Conservation (phyloP, 257 asterid species). For the Solanum lycopersicoides region DNA sequence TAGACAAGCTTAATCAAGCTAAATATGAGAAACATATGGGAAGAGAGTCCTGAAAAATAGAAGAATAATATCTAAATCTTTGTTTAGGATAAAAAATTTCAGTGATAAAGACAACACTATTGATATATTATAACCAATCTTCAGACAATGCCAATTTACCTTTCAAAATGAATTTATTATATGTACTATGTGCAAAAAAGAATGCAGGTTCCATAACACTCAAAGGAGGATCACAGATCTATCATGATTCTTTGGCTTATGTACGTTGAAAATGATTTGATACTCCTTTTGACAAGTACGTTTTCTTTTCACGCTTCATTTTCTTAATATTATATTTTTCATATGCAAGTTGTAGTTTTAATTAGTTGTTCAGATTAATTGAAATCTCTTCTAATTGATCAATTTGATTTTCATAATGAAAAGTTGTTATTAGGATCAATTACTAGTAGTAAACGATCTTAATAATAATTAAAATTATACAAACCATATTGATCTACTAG, state of each 20-base stretch:
- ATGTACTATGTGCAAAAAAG: too few relatives aligned
- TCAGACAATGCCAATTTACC: too few relatives aligned
- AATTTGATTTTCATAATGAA: neutral
- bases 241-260: too few relatives aligned
- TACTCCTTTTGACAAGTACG: slow-evolving; percentile 31
- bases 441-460: neutral
- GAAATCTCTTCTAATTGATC: neutral
- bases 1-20: too few relatives aligned
- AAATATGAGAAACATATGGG: too few relatives aligned
- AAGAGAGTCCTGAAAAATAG: too few relatives aligned
- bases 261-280: neutral
- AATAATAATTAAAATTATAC: neutral
- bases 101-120: too few relatives aligned
- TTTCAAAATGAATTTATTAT: neutral
- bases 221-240: too few relatives aligned
- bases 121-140: too few relatives aligned
- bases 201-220: too few relatives aligned
- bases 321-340: neutral
- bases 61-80: too few relatives aligned
- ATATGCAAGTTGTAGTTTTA: neutral
- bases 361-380: neutral
- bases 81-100: too few relatives aligned
- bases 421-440: neutral
- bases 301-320: neutral
- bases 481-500: neutral